Conservation (phyloP, 1,284 basidiomycete genomes). For the Mixia osmundae region DNA sequence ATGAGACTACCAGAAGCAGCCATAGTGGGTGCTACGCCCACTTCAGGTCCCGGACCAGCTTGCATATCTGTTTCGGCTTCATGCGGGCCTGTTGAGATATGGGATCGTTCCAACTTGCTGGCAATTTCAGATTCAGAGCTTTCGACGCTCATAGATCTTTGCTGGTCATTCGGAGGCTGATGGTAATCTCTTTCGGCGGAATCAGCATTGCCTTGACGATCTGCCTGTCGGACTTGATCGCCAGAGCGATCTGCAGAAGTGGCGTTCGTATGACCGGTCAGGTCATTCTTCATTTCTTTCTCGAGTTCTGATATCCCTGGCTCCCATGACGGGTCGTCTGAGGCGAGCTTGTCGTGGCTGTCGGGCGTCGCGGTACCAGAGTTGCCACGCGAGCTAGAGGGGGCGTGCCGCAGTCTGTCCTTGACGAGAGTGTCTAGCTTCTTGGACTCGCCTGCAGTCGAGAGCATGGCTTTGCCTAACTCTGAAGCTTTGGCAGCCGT, state of each 20-base stretch:
- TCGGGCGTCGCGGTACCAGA: no score
- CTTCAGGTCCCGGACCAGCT: neutral
- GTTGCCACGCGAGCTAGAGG: no score
- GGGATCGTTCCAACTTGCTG: neutral
- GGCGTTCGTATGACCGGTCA: slow-evolving; percentile 20
- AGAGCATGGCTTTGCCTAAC: neutral
- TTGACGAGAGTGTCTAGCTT: no score
- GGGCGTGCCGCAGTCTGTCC: no score
- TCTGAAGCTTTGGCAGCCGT: slow-evolving; percentile 5
- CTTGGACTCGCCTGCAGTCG: neutral
- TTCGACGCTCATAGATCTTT: no score
- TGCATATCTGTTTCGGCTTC: neutral
- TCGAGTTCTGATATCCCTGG: slow-evolving; percentile 4
- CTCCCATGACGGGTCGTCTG: no score
- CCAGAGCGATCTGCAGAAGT: slow-evolving; percentile 18
- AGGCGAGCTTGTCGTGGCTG: no score
- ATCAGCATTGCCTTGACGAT: no score
- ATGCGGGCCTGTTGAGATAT: neutral
- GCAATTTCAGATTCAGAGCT: no score
- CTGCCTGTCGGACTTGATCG: slow-evolving; percentile 14
- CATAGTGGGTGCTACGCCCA: neutral
- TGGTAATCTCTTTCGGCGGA: no score
- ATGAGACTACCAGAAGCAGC: slow-evolving; percentile 22
- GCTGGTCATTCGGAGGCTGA: no score
- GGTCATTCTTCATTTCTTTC: slow-evolving; percentile 3